phyloP scores from a whole-genome alignment of 1,284 basidiomycete species.

The Ustilago curta region DNA sequence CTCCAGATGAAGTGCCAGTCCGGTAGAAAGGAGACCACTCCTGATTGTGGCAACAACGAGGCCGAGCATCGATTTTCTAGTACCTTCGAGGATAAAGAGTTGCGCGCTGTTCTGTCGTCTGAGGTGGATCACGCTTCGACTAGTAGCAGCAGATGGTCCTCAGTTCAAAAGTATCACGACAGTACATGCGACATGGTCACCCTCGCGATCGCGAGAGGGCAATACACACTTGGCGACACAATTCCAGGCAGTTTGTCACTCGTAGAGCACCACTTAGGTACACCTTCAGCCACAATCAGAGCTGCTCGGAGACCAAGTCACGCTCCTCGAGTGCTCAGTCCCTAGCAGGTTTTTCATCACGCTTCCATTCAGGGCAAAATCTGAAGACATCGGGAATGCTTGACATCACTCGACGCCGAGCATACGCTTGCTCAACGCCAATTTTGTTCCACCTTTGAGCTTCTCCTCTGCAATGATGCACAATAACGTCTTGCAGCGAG shows the following conservation, averaged over 20 bases:
- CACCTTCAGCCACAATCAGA: too few relatives aligned
- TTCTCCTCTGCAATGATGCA: too few relatives aligned
- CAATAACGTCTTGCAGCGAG: too few relatives aligned
- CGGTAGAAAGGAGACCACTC: not conserved
- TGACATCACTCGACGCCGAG: too few relatives aligned
- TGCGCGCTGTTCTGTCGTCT: not conserved
- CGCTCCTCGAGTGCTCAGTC: too few relatives aligned
- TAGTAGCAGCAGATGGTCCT: not conserved
- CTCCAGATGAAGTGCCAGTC: not conserved
- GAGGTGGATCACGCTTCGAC: not conserved
- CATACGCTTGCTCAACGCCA: too few relatives aligned
- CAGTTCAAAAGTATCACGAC: not conserved
- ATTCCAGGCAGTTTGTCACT: too few relatives aligned
- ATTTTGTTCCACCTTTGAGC: too few relatives aligned
- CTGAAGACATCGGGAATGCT: too few relatives aligned
- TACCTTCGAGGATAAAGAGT: not conserved
- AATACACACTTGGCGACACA: constrained; percentile 5
- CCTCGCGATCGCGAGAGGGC: not conserved
- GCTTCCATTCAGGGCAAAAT: too few relatives aligned
- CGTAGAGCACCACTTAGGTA: not conserved
- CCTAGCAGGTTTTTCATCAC: too few relatives aligned
- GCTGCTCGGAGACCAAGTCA: too few relatives aligned
- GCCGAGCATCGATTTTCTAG: not conserved
- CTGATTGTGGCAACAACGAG: not conserved
- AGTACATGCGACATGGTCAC: not conserved